Evolutionary conservation across 768 basidiomycete genomes (phyloP), one percentile per base, ranked within the genome.

Genomic region (Naganishia kalamii): DNA sequence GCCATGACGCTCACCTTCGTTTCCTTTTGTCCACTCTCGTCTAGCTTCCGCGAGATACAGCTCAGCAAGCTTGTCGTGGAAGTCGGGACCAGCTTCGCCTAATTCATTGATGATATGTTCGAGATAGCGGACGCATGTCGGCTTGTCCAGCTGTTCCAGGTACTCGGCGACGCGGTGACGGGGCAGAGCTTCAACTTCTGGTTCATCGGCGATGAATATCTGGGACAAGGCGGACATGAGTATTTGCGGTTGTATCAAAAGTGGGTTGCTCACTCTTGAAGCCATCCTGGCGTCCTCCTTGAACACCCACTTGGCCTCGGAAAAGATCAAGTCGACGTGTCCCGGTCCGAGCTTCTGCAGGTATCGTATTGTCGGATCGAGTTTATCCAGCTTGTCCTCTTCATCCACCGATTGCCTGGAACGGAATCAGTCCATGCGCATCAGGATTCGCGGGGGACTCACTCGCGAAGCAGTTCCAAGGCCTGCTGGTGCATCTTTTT

Each of bases 401-500:
- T 90, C 89, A 48, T 87, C 84, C 67, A 86, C 85, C 68, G 90
- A 86, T 65, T 93, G 80, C 64, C 94, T 97, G 67, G 25, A 25
- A 23, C 57, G 59, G 21, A 25, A 10, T 51, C 21, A 17, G n/a
- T 19, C 35, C 19, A 32, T 2, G 37, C 4, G 43, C 51, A 25
- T 50, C 33, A 60, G 54, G 35, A 33, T 57, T 47, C n/a, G 32
- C 46, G 46, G 15, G 0, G 6, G 19, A 78, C 89, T 69, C 69
- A 96, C 94, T 90, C 84, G 74, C 85, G 84, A n/a, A 99, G 82
- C 35, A 98, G 81, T 30, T 83, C 80, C 68, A 99, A 78, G 0
- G 94, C 92, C 75, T 93, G 88, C 0, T 82, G 81, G 70, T 99
- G 96, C 91, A 94, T 96, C 80, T 89, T 88, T 81, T 92, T 92